A percentile compares a stretch with the other conserved stretches of the same genome.
phyloP scores from a whole-genome alignment of 495 filamentous ascomycete genomes.

The Penicillium diatomitis region DNA sequence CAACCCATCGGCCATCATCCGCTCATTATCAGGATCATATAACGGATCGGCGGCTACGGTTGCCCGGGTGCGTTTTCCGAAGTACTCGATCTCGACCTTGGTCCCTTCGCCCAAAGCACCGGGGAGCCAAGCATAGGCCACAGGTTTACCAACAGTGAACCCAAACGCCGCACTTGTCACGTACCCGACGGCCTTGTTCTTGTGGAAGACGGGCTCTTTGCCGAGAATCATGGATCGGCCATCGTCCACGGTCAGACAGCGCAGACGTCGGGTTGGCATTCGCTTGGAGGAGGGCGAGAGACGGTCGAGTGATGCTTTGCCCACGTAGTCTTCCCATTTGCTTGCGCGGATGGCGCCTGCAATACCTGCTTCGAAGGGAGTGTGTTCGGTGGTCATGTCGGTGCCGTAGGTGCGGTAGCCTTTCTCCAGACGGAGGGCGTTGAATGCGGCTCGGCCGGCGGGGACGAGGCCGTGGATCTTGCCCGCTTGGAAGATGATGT shows the following conservation, averaged over 20 bases:
- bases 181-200: slow-evolving; percentile 32
- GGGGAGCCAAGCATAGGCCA: slow-evolving; percentile 41
- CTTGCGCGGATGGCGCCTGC: slow-evolving; percentile 20
- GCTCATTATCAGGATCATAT: slow-evolving; percentile 29
- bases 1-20: slow-evolving; percentile 11
- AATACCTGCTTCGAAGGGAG: slow-evolving; percentile 40
- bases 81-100: slow-evolving; percentile 40
- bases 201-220: slow-evolving; percentile 40
- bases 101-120: slow-evolving; percentile 21
- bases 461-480: slow-evolving; percentile 37
- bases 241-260: slow-evolving; percentile 37
- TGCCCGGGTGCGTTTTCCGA: slow-evolving; percentile 33
- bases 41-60: slow-evolving; percentile 30
- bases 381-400: slow-evolving; percentile 42
- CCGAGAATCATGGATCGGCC: slow-evolving; percentile 37
- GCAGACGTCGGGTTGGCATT: slow-evolving; percentile 20
- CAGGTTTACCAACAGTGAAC: slow-evolving; percentile 34
- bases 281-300: slow-evolving; percentile 6
- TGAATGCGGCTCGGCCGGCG: slow-evolving; percentile 39
- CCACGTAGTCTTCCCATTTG: slow-evolving; percentile 32
- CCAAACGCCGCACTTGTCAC: slow-evolving; percentile 41
- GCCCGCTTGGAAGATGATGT: slow-evolving; percentile 35
- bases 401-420: slow-evolving; percentile 33
- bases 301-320: slow-evolving; percentile 25
- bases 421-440: slow-evolving; percentile 40